Evolutionary conservation across 2,329 filamentous ascomycete genomes (phyloP), one percentile per base, ranked within the genome.

Genomic region (Fusarium buharicum): DNA sequence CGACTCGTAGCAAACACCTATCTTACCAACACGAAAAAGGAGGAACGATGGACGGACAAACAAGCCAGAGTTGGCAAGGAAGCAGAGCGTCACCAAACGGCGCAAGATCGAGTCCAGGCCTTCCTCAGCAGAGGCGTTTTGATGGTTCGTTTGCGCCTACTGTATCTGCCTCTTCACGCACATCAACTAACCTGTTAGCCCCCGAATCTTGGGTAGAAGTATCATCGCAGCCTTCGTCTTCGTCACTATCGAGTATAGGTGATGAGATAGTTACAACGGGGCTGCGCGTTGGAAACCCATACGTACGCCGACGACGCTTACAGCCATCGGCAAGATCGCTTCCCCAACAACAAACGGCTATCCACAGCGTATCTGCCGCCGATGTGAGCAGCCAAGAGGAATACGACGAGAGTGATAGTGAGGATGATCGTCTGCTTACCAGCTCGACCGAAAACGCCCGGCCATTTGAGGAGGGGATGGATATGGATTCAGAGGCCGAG

Each of bases 201-300:
- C 66, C 81, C 93, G 95, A 98, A 79, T 97, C 95, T 9, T 99
- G 95, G 95, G 87, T 98, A 69, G 94, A 99, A 75, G 88, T 99
- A 59, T 87, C 90, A 41, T 97, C 94, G 4, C 92, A 95, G 69
- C 93, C 94, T 8, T 97, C 94, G 0, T 96, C 94, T 3, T 97
- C 94, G 3, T 97, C 93, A 13, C 81, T 97, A 12, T 97, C 93
- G 17, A 97, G 87, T 50, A 87, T 90, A 72, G 86, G 85, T 62
- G 93, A 97, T 66, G 93, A 97, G 72, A 94, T 97, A 66, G 90
- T 97, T 64, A 96, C 92, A 2, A 95, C 92, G 6, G 93, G 93
- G 22, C 83, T 97, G 37, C 87, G 88, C 49, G 88, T 97, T 48
- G 89, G 90, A 63, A 84, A 84, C 68, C 83, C 86, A 40, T 86